Base-by-base conservation (phyloP, 805 yeast genomes). In the Zygosaccharomyces gambellarensis region DNA sequence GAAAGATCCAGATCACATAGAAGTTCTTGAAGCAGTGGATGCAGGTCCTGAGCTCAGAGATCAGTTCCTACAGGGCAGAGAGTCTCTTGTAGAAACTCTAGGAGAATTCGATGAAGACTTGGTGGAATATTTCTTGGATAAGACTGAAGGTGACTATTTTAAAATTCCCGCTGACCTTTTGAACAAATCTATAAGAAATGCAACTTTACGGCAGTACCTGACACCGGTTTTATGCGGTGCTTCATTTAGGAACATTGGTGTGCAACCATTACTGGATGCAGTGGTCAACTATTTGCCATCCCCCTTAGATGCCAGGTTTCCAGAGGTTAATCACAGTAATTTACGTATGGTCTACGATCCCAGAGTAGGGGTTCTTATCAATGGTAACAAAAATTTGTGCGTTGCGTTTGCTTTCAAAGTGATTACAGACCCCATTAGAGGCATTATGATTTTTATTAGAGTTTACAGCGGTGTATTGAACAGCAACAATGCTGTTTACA, bases 201-300 rank as follows among this genome's bases (percentile, higher is more conserved):
- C 86, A 2, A 87, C 96, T 0, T 54, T 88, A 5, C 64, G 65
- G 0, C 76, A 78, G 43, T 66, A 70, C 34, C 74, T 87, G 1
- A 78, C 84, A 0, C 97, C 99, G 0, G 87, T 94, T 0, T 69
- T 90, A 32, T 90, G 97, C 67, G 99, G 99, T 10, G 87, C 97
- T 1, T 86, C 96, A 47, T 94, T 92, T 69, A 79, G 76, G 56
- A 92, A 92, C 64, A 86, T 92, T 41, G 99, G 99, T 23, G 96
- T 94, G 2, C 98, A 94, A 64, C 97, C 98, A 1, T 71, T 94
- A 43, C 69, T 94, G 68, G 97, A 92, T 67, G 90, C 95, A 0
- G 77, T 90, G 10, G 77, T 81, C 1, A 77, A 79, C 47, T 94
- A 78, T 59, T 70, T 94, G 14, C 98, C 99, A 0, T 81, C 90